Evolutionary conservation across 2,329 filamentous ascomycete species (phyloP).

Genomic region (Aspergillus sp.): DNA sequence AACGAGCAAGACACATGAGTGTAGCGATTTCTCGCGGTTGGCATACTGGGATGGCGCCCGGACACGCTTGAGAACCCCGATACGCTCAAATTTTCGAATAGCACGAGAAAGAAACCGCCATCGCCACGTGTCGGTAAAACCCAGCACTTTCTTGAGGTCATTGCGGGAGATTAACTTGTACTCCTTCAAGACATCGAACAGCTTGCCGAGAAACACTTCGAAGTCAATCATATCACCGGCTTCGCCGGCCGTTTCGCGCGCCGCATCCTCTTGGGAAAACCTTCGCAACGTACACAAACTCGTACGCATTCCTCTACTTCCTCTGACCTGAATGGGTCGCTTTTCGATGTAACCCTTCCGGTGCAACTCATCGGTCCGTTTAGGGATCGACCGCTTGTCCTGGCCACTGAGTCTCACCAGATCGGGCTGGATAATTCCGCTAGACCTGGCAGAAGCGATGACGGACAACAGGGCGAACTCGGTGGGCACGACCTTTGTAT

Average conservation of each 20-base stretch:
- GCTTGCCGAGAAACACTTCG: slow-evolving; percentile 38
- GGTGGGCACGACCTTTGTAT: slow-evolving; percentile 42
- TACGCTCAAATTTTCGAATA: slow-evolving; percentile 36
- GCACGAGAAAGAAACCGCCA: slow-evolving; percentile 34
- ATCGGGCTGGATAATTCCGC: slow-evolving; percentile 50
- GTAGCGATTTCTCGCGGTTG: slow-evolving; percentile 22
- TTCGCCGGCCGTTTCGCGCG: slow-evolving; percentile 9
- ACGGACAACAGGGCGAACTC: slow-evolving; percentile 51
- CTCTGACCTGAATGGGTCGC: slow-evolving; percentile 38
- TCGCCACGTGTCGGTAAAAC: slow-evolving; percentile 29
- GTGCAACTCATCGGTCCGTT: slow-evolving; percentile 48
- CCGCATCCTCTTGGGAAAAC: slow-evolving; percentile 26
- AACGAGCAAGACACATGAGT: slow-evolving; percentile 36
- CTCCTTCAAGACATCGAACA: slow-evolving; percentile 43
- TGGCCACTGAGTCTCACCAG: slow-evolving; percentile 48
- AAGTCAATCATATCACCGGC: slow-evolving; percentile 37
- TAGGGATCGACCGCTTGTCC: slow-evolving; percentile 56
- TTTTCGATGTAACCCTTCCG: slow-evolving; percentile 55
- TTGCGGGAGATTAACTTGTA: slow-evolving; percentile 43
- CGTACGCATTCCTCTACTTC: slow-evolving; percentile 42
- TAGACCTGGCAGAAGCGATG: slow-evolving; percentile 46
- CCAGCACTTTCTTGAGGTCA: slow-evolving; percentile 43
- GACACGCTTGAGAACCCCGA: slow-evolving; percentile 38
- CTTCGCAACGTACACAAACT: slow-evolving; percentile 48
- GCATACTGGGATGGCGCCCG: slow-evolving; percentile 34